Evolutionary conservation across 2,329 filamentous ascomycete genomes (phyloP).

Genomic region (Xylaria sp.): DNA sequence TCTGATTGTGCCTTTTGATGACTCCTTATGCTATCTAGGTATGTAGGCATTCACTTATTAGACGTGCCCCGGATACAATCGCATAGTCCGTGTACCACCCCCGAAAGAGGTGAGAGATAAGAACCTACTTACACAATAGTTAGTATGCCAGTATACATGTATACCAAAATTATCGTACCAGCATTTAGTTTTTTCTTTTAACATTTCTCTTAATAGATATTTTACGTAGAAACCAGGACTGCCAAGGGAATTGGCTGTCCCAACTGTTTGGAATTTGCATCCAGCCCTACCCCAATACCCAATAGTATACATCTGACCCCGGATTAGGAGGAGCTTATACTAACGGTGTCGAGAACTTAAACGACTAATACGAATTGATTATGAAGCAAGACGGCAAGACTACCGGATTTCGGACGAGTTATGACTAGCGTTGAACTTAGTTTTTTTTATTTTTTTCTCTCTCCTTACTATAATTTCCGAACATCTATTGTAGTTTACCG

Average conservation of each 20-base stretch:
- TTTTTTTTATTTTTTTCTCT: not conserved
- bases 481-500: too few species aligned
- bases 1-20: too few species aligned
- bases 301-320: not conserved
- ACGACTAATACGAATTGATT: constrained; percentile 11
- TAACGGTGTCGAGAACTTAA: not conserved
- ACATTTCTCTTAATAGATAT: not conserved
- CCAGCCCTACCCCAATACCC: too few species aligned
- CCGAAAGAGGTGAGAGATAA: too few species aligned
- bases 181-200: not conserved
- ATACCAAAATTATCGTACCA: too few species aligned
- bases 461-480: not conserved
- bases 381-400: constrained; percentile 16
- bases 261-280: not conserved
- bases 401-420: constrained; percentile 6
- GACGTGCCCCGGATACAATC: not conserved
- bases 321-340: not conserved
- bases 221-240: not conserved
- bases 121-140: too few species aligned
- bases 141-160: too few species aligned
- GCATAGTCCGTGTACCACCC: too few species aligned
- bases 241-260: constrained; percentile 9
- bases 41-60: not conserved
- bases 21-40: too few species aligned
- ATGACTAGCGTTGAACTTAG: not conserved